Conservation (phyloP, 1,284 basidiomycete species). For the Omphalotus olearius region DNA sequence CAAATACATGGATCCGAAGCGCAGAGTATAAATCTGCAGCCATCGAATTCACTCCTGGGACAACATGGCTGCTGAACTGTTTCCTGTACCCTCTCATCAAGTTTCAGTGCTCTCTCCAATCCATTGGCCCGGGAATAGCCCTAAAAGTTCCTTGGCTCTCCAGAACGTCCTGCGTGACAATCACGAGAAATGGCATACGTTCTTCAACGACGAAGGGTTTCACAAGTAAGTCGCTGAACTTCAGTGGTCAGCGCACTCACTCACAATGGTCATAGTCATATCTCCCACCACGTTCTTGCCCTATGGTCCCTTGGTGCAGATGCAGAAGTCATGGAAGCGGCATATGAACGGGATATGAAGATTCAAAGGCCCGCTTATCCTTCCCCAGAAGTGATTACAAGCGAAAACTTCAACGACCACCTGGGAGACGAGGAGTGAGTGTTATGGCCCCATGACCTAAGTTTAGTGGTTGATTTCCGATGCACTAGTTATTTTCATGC, state of each 20-base stretch:
- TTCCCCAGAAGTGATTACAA: constrained; percentile 39
- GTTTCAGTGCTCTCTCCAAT: constrained; percentile 18
- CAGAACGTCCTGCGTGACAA: constrained; percentile 34
- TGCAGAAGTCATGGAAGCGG: constrained; percentile 34
- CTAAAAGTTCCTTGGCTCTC: constrained; percentile 30
- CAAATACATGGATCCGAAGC: too few species aligned
- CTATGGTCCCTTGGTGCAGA: constrained; percentile 46
- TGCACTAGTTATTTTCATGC: constrained; percentile 48
- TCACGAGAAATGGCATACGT: constrained; percentile 38
- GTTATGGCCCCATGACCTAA: background rate
- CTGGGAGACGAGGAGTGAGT: constrained; percentile 44
- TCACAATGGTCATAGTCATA: constrained; percentile 33
- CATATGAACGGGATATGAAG: constrained; percentile 36
- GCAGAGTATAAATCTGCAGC: too few species aligned
- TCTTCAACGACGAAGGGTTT: constrained; percentile 38
- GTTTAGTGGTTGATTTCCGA: background rate
- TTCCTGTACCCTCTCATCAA: constrained; percentile 15
- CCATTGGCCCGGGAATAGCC: constrained; percentile 24
- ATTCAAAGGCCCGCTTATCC: constrained; percentile 36
- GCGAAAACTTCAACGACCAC: constrained; percentile 43
- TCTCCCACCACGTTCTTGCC: constrained; percentile 46
- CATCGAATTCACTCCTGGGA: too few species aligned
- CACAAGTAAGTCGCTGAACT: constrained; percentile 33
- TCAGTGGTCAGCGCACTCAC: background rate
- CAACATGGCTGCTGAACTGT: background rate